Conservation (phyloP, 2,329 filamentous ascomycete genomes). For the Botrytis aclada region DNA sequence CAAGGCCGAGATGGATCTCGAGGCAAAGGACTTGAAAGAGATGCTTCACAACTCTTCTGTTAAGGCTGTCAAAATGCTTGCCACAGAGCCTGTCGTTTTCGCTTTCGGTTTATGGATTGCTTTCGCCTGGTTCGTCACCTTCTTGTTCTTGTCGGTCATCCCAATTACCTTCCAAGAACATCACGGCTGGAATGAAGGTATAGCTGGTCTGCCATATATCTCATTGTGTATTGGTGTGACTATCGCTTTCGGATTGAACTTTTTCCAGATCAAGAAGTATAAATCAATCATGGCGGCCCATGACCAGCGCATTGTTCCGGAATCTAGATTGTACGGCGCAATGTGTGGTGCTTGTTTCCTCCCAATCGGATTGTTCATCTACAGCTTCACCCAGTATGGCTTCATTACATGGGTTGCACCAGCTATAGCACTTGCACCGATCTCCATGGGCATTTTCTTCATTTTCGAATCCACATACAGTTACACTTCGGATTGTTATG, state of each 20-base stretch:
- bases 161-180: conserved; percentile 73
- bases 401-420: conserved; percentile 19
- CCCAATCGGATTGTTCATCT: conserved; percentile 72
- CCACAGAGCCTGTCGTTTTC: conserved; percentile 75
- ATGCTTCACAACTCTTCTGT: conserved; percentile 72
- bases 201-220: conserved; percentile 62
- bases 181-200: conserved; percentile 58
- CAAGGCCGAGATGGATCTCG: conserved; percentile 50
- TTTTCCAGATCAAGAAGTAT: conserved; percentile 16
- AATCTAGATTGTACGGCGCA: conserved; percentile 75
- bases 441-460: conserved; percentile 19
- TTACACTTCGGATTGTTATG: conserved; percentile 20
- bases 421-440: conserved; percentile 13
- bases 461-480: conserved; percentile 19
- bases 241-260: conserved; percentile 20
- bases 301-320: conserved; percentile 46
- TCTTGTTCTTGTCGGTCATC: conserved; percentile 76
- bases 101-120: conserved; percentile 86
- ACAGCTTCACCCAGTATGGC: conserved; percentile 48
- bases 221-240: conserved; percentile 41
- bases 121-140: conserved; percentile 85
- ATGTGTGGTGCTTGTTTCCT: conserved; percentile 72
- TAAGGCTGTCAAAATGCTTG: conserved; percentile 68
- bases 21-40: conserved; percentile 51
- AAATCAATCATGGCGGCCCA: not conserved